phyloP scores from a whole-genome alignment of 768 basidiomycete genomes.

The Tricholoma saponaceum region DNA sequence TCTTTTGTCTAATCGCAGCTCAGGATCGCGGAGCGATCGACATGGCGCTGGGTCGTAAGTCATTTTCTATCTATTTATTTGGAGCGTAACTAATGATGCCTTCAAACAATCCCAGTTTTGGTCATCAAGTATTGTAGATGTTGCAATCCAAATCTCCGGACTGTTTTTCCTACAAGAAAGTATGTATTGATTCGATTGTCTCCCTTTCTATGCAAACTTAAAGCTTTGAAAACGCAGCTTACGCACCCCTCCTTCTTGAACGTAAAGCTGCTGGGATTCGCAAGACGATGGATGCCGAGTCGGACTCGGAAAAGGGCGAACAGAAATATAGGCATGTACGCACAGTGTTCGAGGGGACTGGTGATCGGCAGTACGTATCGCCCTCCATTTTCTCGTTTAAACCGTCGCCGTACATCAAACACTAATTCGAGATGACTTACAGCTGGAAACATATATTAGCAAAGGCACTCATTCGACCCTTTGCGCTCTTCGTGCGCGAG shows the following conservation, averaged over 20 bases:
- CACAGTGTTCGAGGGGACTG: constrained; percentile 42
- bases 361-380: constrained; percentile 39
- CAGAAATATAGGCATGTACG: constrained; percentile 28
- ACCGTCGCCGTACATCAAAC: background rate
- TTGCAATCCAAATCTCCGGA: constrained; percentile 49
- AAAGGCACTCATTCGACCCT: constrained; percentile 62
- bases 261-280: constrained; percentile 47
- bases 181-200: constrained; percentile 22
- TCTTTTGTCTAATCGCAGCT: background rate
- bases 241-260: constrained; percentile 40
- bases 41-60: constrained; percentile 72
- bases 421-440: background rate
- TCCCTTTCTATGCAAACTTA: background rate
- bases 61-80: background rate
- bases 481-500: constrained; percentile 55
- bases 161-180: constrained; percentile 61
- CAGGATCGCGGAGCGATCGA: constrained; percentile 55
- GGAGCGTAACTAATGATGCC: background rate
- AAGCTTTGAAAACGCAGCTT: constrained; percentile 27
- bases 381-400: background rate
- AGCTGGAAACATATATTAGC: constrained; percentile 52
- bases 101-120: constrained; percentile 43
- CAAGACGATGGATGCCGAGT: constrained; percentile 25
- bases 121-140: constrained; percentile 59
- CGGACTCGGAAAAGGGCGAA: constrained; percentile 43